phyloP scores from a whole-genome alignment of 768 basidiomycete genomes.

The Mycena galopus region DNA sequence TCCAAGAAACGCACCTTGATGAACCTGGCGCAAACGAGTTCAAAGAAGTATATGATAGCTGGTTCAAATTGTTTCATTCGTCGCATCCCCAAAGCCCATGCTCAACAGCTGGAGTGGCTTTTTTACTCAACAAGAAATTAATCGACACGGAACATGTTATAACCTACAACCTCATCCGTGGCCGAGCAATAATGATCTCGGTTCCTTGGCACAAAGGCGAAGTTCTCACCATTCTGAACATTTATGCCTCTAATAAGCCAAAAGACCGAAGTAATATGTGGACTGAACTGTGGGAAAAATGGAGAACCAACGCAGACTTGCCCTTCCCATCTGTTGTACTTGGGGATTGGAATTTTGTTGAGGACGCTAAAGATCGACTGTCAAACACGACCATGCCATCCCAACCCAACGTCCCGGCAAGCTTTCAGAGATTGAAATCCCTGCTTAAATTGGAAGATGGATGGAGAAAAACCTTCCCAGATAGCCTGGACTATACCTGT shows the following conservation, averaged over 20 bases:
- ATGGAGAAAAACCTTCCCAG: not conserved
- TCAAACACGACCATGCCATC: not conserved
- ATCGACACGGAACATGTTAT: not conserved
- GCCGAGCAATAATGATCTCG: conserved; percentile 4
- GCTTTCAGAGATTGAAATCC: not conserved
- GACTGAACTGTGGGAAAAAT: not conserved
- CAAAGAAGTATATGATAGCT: not conserved
- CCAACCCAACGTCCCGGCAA: not conserved
- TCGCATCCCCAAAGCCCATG: not conserved
- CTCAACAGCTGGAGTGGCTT: not conserved
- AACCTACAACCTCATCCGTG: not conserved
- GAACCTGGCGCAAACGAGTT: not conserved
- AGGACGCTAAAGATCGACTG: conserved; percentile 38
- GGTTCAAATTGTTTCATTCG: not conserved
- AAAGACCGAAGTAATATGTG: not conserved
- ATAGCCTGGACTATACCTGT: not conserved
- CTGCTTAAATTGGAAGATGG: not conserved
- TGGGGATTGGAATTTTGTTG: conserved; percentile 44
- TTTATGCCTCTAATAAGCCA: too few species aligned
- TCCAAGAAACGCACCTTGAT: not conserved
- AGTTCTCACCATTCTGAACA: conserved; percentile 4
- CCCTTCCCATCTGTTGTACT: conserved; percentile 24
- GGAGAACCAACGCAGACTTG: not conserved
- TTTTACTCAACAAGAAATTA: too few species aligned
- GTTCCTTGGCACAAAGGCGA: conserved; percentile 6